Evolutionary conservation across 352 stramenopile species (phyloP), one percentile per base, ranked within the genome.

Genomic region (Aphanomyces cochlioides): DNA sequence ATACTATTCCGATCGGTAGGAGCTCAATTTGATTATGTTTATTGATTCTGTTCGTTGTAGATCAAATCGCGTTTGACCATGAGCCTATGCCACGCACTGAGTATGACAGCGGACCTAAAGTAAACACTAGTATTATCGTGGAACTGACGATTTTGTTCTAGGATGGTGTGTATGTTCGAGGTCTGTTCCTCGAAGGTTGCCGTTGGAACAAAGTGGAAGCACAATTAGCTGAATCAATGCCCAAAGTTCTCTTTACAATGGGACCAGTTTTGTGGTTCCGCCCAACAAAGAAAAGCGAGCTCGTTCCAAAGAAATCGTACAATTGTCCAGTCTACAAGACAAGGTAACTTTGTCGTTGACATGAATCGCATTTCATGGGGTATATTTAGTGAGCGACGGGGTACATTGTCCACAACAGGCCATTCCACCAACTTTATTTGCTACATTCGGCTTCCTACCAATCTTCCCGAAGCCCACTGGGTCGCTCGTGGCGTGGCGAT

Each of bases 371-470:
- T 28, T 28, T 28, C 28, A 28, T 28, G 28, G 28, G 28, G 28
- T 2, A 70, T 21, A 28, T 58, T n/a, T 71, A 93, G 86, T 53
- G 92, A 97, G 66, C 78, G 92, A 4, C 81, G 91, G 47, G 93
- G 93, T 4, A 90, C 93, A 40, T 77, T 98, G 28, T 92, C 90
- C 13, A 98, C 93, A 10, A 98, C 90, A 3, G 92, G 92, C n/a
- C 91, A 98, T 75, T 97, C 89, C 63, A 97, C 90, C 36, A 98
- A 98, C 78, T 98, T 98, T 72, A 95, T 98, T 63, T 97, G 90
- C 77, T 96, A 93, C 69, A 96, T 98, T 63, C 78, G 83, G 5
- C 66, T 98, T 53, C 90, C 90, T 13, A 94, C 85, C 3, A 83
- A 84, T 68, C 82, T 90, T 53, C 75, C 75, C 0, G 80, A 96